These are phyloP conservation scores for Orbilia javanica DNA, from an alignment of 2,329 filamentous ascomycete species.

Conservation along the genomic window DNA sequence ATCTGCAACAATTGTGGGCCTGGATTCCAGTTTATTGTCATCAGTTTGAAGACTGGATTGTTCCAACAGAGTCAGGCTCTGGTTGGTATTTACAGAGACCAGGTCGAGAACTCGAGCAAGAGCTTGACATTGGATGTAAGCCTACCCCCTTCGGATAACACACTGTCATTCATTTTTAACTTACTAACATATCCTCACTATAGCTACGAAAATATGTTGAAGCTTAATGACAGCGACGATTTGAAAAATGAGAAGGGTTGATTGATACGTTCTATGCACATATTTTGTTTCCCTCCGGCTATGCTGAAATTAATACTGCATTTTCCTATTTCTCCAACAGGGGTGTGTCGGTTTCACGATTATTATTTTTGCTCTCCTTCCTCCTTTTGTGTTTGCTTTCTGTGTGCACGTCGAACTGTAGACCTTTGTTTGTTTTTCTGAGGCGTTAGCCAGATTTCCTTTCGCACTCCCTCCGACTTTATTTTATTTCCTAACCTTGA, in stretches of 20 bases:
- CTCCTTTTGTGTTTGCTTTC: background rate
- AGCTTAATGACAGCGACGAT: background rate
- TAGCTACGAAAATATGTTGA: conserved; percentile 57
- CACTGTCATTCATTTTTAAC: background rate
- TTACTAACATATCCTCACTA: background rate
- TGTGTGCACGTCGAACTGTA: conserved; percentile 14
- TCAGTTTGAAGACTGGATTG: conserved; percentile 91
- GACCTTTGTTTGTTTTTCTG: conserved; percentile 28
- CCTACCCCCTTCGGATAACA: background rate
- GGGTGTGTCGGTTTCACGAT: conserved; percentile 29
- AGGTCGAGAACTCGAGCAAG: conserved; percentile 90
- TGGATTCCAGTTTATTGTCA: conserved; percentile 99
- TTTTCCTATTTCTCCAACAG: conserved; percentile 23
- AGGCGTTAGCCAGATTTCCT: conserved; percentile 28
- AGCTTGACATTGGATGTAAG: conserved; percentile 95
- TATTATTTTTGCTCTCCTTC: too few species aligned
- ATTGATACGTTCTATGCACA: conserved; percentile 56
- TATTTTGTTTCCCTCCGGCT: conserved; percentile 20
- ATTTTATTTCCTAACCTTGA: background rate
- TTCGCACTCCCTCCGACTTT: background rate
- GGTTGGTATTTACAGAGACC: conserved; percentile 95
- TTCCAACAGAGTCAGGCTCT: conserved; percentile 97
- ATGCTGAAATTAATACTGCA: conserved; percentile 6
- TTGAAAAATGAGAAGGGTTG: background rate
- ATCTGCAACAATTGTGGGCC: conserved; percentile 93